phyloP scores from a whole-genome alignment of 345 rosid species.

The Lumnitzera littorea region DNA sequence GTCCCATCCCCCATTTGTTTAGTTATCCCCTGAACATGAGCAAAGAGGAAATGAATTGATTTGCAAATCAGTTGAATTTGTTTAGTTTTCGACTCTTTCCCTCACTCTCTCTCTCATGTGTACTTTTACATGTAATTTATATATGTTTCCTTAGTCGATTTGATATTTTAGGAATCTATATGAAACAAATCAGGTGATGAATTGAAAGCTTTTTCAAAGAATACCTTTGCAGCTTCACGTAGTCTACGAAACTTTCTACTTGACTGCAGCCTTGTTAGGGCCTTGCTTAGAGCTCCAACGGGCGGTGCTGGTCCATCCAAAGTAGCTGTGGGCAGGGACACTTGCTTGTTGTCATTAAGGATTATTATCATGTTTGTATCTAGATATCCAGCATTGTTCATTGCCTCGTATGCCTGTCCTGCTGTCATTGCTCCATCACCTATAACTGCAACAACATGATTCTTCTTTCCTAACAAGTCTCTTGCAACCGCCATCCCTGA shows the following conservation, averaged over 20 bases:
- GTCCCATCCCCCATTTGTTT: slow-evolving; percentile 27
- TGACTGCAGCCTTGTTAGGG: slow-evolving; percentile 27
- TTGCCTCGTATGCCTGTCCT: slow-evolving; percentile 48
- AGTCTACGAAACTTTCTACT: slow-evolving; percentile 19
- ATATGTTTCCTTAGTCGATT: too few relatives aligned
- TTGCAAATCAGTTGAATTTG: too few relatives aligned
- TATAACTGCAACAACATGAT: slow-evolving; percentile 38
- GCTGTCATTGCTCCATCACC: slow-evolving; percentile 56
- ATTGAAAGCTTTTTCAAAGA: background rate
- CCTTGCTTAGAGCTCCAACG: slow-evolving; percentile 34
- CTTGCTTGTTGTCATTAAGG: slow-evolving; percentile 43
- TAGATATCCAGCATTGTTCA: slow-evolving; percentile 48
- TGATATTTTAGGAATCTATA: too few relatives aligned
- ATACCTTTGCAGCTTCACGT: slow-evolving; percentile 35
- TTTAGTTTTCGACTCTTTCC: too few relatives aligned
- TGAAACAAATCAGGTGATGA: too few relatives aligned
- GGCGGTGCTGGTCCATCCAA: slow-evolving; percentile 47
- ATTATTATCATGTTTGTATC: slow-evolving; percentile 36
- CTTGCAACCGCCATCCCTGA: slow-evolving; percentile 49
- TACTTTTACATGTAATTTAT: too few relatives aligned
- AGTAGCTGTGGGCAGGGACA: slow-evolving; percentile 46
- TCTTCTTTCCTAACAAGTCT: slow-evolving; percentile 35
- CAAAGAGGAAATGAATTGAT: background rate
- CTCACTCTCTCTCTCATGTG: too few relatives aligned
- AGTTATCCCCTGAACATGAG: slow-evolving; percentile 19